A percentile compares a stretch with the other conserved stretches of the same genome.
Evolutionary conservation across 2,329 filamentous ascomycete species (phyloP).

Genomic region (Botrytis paeoniae): DNA sequence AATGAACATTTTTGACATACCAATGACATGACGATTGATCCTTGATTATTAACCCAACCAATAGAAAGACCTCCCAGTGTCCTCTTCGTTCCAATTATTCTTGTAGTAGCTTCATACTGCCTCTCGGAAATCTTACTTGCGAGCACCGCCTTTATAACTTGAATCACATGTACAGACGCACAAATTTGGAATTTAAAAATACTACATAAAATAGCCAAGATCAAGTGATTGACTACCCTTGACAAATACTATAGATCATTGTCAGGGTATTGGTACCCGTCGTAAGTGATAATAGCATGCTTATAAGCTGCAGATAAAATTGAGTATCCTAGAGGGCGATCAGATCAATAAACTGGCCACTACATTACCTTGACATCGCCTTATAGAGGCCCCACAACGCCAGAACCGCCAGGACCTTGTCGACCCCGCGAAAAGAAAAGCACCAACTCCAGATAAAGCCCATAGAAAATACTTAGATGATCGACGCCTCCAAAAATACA

Average conservation of each 20-base stretch:
- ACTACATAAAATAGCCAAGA: neutral
- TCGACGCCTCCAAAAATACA: neutral
- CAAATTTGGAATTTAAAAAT: neutral
- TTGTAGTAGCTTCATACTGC: neutral
- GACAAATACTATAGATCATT: neutral
- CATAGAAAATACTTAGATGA: neutral
- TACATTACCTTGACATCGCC: neutral
- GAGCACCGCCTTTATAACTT: no score
- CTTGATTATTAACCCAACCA: neutral
- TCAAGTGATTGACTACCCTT: neutral
- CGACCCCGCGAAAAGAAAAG: no score
- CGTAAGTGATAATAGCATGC: no score
- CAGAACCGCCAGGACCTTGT: neutral
- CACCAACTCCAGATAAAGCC: neutral
- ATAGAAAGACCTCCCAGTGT: neutral
- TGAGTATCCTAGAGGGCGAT: neutral
- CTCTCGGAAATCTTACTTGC: neutral
- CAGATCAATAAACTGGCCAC: neutral
- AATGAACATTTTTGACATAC: neutral
- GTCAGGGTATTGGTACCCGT: neutral
- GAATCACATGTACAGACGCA: neutral
- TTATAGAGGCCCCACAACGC: neutral
- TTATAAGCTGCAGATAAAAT: neutral
- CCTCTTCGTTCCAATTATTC: neutral
- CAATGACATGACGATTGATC: neutral